Evolutionary conservation across 441 rosid genomes (phyloP), one percentile per base, ranked within the genome.

Genomic region (Pelargonium exstipulatum): DNA sequence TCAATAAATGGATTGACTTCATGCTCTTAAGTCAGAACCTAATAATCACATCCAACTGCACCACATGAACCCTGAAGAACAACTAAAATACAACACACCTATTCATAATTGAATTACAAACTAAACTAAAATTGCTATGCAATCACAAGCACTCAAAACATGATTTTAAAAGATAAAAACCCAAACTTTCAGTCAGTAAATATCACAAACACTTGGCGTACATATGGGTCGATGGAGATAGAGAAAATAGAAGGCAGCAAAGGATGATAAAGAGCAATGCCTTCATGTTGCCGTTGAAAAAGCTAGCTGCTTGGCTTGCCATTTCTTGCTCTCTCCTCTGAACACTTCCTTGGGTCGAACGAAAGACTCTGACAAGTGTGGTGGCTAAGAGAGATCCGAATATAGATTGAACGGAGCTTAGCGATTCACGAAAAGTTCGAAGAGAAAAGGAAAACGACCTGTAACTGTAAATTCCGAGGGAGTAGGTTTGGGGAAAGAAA

Each of bases 231-330:
- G 45, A 69, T 12, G 18, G 46, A 57, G 17, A 65, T 14, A 48
- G 37, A 40, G 24, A 29, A 69, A 2, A 61, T n/a, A 1, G 29
- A 51, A 5, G 14, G 62, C 16, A 76, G 2, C 7, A 14, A 46
- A 24, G 48, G 40, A 18, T 1, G 42, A 61, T 10, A 40, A 35
- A 24, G 60, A 6, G 58, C 29, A 40, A 60, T 40, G 77, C 97
- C 94, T 91, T 91, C 70, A 90, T 61, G 80, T 91, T 95, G 69
- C 96, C 97, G 69, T 64, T 85, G 81, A 88, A 85, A 17, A 90
- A 65, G 35, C 81, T 71, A 69, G 91, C 86, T 18, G 87, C 95
- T 77, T 86, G 97, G 64, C 73, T 81, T 13, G 90, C 95, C 95
- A 86, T 89, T 67, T 74, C 77, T 81, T 58, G 17, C 0, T 8